phyloP scores from a whole-genome alignment of 768 basidiomycete species.

The Lactarius akahatsu region DNA sequence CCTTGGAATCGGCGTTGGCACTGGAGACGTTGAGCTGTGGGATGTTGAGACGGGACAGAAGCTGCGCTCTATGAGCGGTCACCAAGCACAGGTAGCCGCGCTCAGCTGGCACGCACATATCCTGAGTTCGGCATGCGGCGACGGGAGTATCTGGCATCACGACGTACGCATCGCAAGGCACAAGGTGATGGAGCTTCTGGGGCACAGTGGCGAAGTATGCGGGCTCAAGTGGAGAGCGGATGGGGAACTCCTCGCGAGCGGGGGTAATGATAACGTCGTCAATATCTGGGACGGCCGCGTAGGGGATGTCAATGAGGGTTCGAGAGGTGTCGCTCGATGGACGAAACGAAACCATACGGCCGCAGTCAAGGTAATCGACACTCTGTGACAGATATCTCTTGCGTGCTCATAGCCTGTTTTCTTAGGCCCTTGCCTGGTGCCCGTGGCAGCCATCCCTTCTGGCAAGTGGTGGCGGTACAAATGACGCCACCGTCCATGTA shows the following conservation, averaged over 20 bases:
- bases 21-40: constrained; percentile 93
- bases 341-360: constrained; percentile 90
- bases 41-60: constrained; percentile 78
- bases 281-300: constrained; percentile 93
- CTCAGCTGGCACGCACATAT: constrained; percentile 88
- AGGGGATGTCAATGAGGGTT: constrained; percentile 40
- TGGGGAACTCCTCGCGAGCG: constrained; percentile 91
- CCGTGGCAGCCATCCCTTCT: constrained; percentile 69
- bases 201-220: constrained; percentile 92
- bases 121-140: constrained; percentile 83
- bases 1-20: constrained; percentile 76
- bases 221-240: constrained; percentile 73
- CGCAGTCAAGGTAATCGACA: constrained; percentile 61
- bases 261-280: constrained; percentile 97
- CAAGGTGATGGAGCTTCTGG: constrained; percentile 76
- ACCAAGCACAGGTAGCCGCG: constrained; percentile 78
- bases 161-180: constrained; percentile 84
- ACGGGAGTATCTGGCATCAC: constrained; percentile 95
- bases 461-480: constrained; percentile 56
- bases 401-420: constrained; percentile 1
- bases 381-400: neutral
- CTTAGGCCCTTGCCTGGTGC: constrained; percentile 94
- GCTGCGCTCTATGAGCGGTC: constrained; percentile 88
- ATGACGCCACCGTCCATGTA: constrained; percentile 85
- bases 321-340: constrained; percentile 74